A percentile compares a stretch with the other conserved stretches of the same genome.
Conservation (phyloP, 495 filamentous ascomycete species). For the Xylaria bambusicola region DNA sequence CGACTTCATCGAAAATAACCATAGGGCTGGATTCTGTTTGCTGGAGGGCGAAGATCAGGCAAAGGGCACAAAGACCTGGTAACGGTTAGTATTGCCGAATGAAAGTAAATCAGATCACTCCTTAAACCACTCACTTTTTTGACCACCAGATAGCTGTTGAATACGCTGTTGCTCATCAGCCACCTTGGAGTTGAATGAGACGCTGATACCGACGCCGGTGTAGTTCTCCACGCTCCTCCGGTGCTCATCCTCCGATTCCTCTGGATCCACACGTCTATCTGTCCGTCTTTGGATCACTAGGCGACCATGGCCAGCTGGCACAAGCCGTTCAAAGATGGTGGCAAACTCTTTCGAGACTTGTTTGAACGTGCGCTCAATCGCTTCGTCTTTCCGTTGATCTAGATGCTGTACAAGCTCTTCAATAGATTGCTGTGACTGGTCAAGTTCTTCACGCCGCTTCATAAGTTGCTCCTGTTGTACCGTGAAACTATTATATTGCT, state of each 20-base stretch:
- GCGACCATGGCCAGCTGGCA: conserved; percentile 88
- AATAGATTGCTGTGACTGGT: conserved; percentile 79
- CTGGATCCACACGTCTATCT: conserved; percentile 64
- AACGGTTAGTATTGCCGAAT: conserved; percentile 26
- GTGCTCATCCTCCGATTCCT: conserved; percentile 68
- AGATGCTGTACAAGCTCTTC: conserved; percentile 88
- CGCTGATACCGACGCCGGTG: conserved; percentile 95
- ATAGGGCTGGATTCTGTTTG: conserved; percentile 96
- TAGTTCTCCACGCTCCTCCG: conserved; percentile 89
- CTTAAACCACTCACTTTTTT: conserved; percentile 75
- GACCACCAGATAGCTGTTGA: conserved; percentile 93
- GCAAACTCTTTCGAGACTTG: conserved; percentile 93
- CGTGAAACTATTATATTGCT: conserved; percentile 97
- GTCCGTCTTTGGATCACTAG: conserved; percentile 91
- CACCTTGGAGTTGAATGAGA: conserved; percentile 97
- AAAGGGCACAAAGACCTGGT: conserved; percentile 86
- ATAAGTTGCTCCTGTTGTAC: conserved; percentile 82
- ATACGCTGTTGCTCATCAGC: conserved; percentile 96
- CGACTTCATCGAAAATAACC: conserved; percentile 99
- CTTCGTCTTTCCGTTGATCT: conserved; percentile 92
- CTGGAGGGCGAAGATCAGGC: conserved; percentile 98
- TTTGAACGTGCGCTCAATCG: conserved; percentile 97
- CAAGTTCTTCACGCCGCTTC: conserved; percentile 80
- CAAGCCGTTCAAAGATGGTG: conserved; percentile 89
- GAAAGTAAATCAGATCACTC: conserved; percentile 7